Base-by-base conservation (phyloP, 306 rosid species). In the Sicyos edulis region DNA sequence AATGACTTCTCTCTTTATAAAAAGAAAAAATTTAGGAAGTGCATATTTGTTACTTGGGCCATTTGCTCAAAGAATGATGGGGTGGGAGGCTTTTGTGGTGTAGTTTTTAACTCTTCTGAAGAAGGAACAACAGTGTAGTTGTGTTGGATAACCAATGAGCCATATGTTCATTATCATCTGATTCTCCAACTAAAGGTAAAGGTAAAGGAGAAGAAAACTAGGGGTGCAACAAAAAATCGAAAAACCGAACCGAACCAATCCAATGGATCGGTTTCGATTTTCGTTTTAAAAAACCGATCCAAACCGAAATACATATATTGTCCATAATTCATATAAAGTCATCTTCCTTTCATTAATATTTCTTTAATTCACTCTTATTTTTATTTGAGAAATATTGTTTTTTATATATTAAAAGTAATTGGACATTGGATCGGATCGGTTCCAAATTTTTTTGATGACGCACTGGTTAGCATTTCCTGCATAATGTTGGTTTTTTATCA, bases 131-230 rank as follows among this genome's bases (percentile, higher is more conserved):
- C 83, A 93, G 78, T 64, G 85, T 76, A 53, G 96, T 82, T 75
- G 96, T 83, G 79, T 91, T 93, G 81, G 96, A 89, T 54, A 93
- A 71, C 99, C 99, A 93, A 81, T 93, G 91, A 58, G 88, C 91
- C 96, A 93, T 89, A 53, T 50, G 82, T 24, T 79, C 83, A 82
- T 79, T 77, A 74, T 93, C 84, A 63, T 93, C 92, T 75, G 95
- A 79, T 89, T 89, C 97, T 93, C 88, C 73, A 83, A 78, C 75
- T 58, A 78, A 37, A 59, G 15, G 32, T 34, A 17, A 51, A 70
- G 5, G n/a, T 24, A 16, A 70, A 70, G 47, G 61, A 4, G 62
- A 26, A 29, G 60, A 70, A 65, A 11, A 32, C 16, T 32, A 61
- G 34, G 32, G 16, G 15, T 61, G 12, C 7, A 47, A n/a, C n/a